Percentiles rank a stretch among this genome's conserved stretches.
Evolutionary conservation across 2,329 filamentous ascomycete species (phyloP).

Genomic region (Biscogniauxia marginata): DNA sequence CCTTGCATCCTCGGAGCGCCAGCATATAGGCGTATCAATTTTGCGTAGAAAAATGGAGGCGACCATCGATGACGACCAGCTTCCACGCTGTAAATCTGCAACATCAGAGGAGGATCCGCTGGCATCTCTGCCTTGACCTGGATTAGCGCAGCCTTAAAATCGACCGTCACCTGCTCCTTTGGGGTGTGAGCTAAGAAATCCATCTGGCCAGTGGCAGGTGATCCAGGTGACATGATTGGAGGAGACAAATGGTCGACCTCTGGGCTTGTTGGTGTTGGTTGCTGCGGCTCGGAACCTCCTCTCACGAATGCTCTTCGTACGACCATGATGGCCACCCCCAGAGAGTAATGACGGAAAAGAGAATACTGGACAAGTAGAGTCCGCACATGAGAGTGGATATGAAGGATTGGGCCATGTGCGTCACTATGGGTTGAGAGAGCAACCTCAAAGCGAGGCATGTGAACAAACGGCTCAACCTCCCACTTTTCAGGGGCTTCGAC

Average conservation of each 20-base stretch:
- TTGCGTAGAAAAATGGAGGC: conserved; percentile 74
- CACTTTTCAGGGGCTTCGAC: conserved; percentile 83
- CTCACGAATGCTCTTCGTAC: conserved; percentile 67
- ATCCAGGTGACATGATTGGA: conserved; percentile 35
- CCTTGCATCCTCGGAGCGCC: conserved; percentile 79
- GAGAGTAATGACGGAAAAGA: conserved; percentile 86
- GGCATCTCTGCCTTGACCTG: conserved; percentile 90
- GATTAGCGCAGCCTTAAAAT: conserved; percentile 76
- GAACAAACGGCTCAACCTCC: conserved; percentile 82
- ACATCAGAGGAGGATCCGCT: conserved; percentile 83
- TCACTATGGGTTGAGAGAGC: conserved; percentile 84
- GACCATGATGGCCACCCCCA: conserved; percentile 77
- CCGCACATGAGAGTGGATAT: conserved; percentile 78
- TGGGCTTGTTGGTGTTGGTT: conserved; percentile 25
- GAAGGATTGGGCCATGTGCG: conserved; percentile 80
- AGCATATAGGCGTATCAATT: conserved; percentile 80
- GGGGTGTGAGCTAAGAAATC: conserved; percentile 34
- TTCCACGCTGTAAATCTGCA: conserved; percentile 82
- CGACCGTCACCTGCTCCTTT: conserved; percentile 73
- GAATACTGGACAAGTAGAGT: conserved; percentile 86
- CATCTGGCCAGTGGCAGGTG: conserved; percentile 29
- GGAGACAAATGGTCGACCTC: conserved; percentile 38
- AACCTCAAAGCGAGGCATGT: conserved; percentile 82
- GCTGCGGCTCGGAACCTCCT: conserved; percentile 39
- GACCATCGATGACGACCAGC: conserved; percentile 85